These are phyloP conservation scores for Scenedesmus sp. DNA, from an alignment of 163 green algal genomes.

Conservation along the genomic window DNA sequence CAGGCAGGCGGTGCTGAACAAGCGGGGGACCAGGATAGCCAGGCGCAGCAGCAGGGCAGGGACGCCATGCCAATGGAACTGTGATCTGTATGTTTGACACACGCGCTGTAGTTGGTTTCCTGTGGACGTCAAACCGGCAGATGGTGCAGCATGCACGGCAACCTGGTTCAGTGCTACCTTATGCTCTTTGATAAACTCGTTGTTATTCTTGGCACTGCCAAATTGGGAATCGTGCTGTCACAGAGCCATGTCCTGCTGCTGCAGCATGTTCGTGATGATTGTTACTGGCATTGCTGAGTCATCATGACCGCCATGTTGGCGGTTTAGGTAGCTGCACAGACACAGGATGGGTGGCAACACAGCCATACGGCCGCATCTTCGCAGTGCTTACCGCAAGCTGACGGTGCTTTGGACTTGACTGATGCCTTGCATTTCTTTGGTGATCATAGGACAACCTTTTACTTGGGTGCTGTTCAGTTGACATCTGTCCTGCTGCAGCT, in stretches of 20 bases:
- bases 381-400: too few species aligned
- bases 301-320: neutral
- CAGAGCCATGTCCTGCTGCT: neutral
- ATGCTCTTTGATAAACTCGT: too few species aligned
- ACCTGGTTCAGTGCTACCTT: too few species aligned
- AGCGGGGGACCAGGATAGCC: neutral
- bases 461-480: neutral
- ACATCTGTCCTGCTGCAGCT: neutral
- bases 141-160: too few species aligned
- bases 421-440: neutral
- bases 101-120: too few species aligned
- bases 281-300: neutral
- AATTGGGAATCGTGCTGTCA: too few species aligned
- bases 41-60: neutral
- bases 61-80: neutral
- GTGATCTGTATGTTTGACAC: neutral
- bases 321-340: neutral
- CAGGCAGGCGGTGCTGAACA: neutral
- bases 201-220: too few species aligned
- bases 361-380: neutral
- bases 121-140: too few species aligned
- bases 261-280: neutral
- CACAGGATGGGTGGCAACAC: neutral
- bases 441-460: neutral
- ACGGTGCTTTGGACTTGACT: neutral